A percentile compares a stretch with the other conserved stretches of the same genome.
phyloP scores from a whole-genome alignment of 495 filamentous ascomycete genomes.

The Coniosporium apollinis region DNA sequence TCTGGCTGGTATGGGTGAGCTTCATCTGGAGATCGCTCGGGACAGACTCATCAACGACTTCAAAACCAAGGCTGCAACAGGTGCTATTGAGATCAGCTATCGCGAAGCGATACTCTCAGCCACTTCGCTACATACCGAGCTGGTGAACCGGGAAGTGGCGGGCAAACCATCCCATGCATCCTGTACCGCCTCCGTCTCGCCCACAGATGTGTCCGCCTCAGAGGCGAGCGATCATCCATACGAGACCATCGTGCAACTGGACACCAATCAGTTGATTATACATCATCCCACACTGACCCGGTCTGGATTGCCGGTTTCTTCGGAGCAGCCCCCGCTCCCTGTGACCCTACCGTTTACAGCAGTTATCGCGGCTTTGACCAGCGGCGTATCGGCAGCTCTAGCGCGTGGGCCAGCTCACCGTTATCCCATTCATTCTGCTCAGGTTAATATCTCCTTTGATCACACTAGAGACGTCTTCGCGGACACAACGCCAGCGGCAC shows the following conservation, averaged over 20 bases:
- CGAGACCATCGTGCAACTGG: conserved; percentile 19
- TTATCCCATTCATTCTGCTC: conserved; percentile 56
- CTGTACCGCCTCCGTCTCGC: conserved; percentile 50
- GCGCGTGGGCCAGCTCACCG: conserved; percentile 63
- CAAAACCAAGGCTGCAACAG: conserved; percentile 77
- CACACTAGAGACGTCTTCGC: conserved; percentile 44
- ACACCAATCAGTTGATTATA: conserved; percentile 23
- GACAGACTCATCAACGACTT: conserved; percentile 78
- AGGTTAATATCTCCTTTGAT: conserved; percentile 53
- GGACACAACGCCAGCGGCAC: conserved; percentile 53
- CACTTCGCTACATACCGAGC: conserved; percentile 35
- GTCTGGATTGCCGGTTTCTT: conserved; percentile 8
- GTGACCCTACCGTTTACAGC: conserved; percentile 37
- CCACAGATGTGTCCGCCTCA: conserved; percentile 25
- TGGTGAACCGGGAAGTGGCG: conserved; percentile 64
- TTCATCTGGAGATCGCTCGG: conserved; percentile 91
- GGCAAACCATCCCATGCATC: conserved; percentile 64
- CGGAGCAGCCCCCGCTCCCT: conserved; percentile 27
- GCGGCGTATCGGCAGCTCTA: conserved; percentile 70
- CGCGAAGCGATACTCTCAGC: conserved; percentile 52
- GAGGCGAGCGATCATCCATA: no score
- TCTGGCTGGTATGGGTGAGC: conserved; percentile 88
- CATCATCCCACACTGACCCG: conserved; percentile 20
- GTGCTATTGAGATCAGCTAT: conserved; percentile 91
- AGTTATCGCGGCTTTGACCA: conserved; percentile 49